Conservation (phyloP, 345 rosid species). For the Euphorbia peplus region DNA sequence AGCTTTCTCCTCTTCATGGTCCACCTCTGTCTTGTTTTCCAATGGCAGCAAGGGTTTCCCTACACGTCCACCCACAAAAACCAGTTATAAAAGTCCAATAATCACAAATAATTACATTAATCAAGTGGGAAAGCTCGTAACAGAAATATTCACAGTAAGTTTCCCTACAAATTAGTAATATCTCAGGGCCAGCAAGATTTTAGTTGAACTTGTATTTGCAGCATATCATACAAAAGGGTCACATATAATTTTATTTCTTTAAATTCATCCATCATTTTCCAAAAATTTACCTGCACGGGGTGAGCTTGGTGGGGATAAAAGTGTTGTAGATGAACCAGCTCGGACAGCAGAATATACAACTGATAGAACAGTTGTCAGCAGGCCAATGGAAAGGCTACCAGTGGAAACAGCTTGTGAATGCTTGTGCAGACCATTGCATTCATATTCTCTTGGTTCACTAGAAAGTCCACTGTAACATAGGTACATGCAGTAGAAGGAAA, state of each 20-base stretch:
- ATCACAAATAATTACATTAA: no score
- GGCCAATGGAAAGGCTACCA: slow-evolving; percentile 78
- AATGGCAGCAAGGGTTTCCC: slow-evolving; percentile 87
- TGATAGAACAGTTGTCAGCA: slow-evolving; percentile 82
- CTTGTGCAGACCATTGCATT: slow-evolving; percentile 91
- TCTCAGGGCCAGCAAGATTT: slow-evolving; percentile 1
- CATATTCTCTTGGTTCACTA: slow-evolving; percentile 91
- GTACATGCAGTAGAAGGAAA: slow-evolving; percentile 90
- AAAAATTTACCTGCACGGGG: slow-evolving; percentile 71
- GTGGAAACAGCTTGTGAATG: slow-evolving; percentile 92
- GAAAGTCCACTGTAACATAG: slow-evolving; percentile 96
- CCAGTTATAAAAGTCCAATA: not conserved
- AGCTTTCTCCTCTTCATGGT: slow-evolving; percentile 62
- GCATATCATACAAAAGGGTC: not conserved
- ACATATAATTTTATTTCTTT: not conserved
- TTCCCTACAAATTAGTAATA: no score
- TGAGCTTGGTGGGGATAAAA: slow-evolving; percentile 85
- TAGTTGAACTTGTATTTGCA: not conserved
- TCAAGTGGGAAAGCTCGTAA: not conserved
- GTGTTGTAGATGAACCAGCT: slow-evolving; percentile 91
- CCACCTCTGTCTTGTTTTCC: slow-evolving; percentile 65
- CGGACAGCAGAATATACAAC: slow-evolving; percentile 98
- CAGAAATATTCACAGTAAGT: not conserved
- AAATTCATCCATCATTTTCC: not conserved
- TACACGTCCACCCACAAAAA: slow-evolving; percentile 27